Base-by-base conservation (phyloP, 139 green algal genomes). In the Chlamydomonas asymmetrica region DNA sequence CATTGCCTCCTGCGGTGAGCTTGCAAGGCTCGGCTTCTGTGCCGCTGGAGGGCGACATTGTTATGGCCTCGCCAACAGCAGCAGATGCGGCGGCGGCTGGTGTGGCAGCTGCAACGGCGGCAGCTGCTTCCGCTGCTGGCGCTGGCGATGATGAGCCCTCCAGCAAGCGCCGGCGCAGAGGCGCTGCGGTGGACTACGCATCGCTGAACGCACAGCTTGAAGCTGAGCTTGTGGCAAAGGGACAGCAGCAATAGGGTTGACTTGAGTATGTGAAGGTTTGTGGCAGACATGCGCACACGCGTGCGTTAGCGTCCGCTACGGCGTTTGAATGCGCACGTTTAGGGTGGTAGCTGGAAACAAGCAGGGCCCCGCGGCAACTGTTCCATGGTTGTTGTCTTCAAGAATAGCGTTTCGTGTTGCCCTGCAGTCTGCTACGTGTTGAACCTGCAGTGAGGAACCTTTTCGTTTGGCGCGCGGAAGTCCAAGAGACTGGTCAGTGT, bases 131-230 rank as follows among this genome's bases (percentile, higher is more conserved):
- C 4, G 73, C 34, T 50, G 50, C 41, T 22, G 27, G 41, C 22
- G 67, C 16, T 25, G 71, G 25, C 3, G 76, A 41, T 35, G 71
- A 50, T 25, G 66, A 61, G 35, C 50, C 29, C 18, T 66, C 75
- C 18, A 38, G 57, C 5, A 90, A 89, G 77, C 80, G 89, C 40
- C 78, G 90, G 43, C 78, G 90, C 48, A 70, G 91, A 5, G 66
- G 76, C 9, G 76, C 39, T 6, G 39, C 54, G 6, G 90, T 95
- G 31, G 90, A 96, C 66, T 96, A 96, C 71, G 85, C 87, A 13
- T 84, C 88, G 1, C 70, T 96, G 2, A 94, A 96, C 63, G 84
- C 85, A 41, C 66, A 89, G 74, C 63, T 96, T 7, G 84, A 94
- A 64, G 82, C 73, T 37, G 90, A 93, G 72, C 10, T 34, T n/a